Evolutionary conservation across 2,329 filamentous ascomycete species (phyloP).

Genomic region (Knufia fluminis): DNA sequence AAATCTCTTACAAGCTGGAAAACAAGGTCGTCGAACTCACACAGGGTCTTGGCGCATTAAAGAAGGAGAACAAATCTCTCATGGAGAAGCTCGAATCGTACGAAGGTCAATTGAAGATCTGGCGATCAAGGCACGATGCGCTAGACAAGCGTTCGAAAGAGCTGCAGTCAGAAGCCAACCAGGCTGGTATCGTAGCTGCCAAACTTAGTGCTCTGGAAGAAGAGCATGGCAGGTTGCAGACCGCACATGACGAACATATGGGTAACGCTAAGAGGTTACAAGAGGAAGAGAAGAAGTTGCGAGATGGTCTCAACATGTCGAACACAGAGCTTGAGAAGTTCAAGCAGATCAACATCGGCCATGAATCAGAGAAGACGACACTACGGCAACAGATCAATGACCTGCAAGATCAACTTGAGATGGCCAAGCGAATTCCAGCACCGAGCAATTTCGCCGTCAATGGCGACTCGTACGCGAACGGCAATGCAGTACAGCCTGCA

Average conservation of each 20-base stretch:
- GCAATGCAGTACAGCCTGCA: conserved; percentile 44
- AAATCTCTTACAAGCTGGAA: conserved; percentile 98
- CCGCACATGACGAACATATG: conserved; percentile 80
- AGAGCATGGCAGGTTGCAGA: conserved; percentile 86
- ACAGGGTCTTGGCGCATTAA: conserved; percentile 83
- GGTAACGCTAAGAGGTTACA: conserved; percentile 88
- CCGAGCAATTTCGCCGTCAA: conserved; percentile 46
- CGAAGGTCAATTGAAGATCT: conserved; percentile 90
- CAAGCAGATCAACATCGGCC: conserved; percentile 62
- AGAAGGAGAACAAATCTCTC: conserved; percentile 86
- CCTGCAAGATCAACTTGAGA: conserved; percentile 83
- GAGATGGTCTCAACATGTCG: conserved; percentile 70
- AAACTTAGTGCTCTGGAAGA: conserved; percentile 85
- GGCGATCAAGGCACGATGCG: conserved; percentile 84
- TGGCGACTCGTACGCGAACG: conserved; percentile 51
- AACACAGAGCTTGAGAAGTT: conserved; percentile 73
- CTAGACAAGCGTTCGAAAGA: conserved; percentile 87
- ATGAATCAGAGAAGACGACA: conserved; percentile 76
- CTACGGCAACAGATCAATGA: conserved; percentile 82
- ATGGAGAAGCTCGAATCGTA: conserved; percentile 87
- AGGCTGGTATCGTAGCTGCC: conserved; percentile 89
- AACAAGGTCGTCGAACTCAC: conserved; percentile 99
- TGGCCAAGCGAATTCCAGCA: conserved; percentile 62
- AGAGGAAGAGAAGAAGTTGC: conserved; percentile 79
- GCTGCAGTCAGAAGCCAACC: conserved; percentile 90